These are phyloP conservation scores for Chenopodium quinoa DNA, from an alignment of 148 eudicot species.

Conservation along the genomic window DNA sequence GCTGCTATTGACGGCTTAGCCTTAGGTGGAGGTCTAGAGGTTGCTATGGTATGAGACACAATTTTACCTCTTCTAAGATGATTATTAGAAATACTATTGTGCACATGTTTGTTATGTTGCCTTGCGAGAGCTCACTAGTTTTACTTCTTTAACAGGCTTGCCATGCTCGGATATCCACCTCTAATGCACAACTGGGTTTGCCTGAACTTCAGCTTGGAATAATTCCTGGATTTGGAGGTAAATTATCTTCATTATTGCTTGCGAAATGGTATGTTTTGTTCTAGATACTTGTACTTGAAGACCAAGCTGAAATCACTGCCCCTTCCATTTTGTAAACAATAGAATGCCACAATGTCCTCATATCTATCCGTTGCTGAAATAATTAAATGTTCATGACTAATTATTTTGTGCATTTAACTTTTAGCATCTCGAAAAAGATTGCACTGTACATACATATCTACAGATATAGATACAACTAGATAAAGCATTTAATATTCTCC, in stretches of 20 bases:
- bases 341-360: neutral
- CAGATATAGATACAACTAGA: no score
- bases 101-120: neutral
- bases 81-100: neutral
- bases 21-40: slow-evolving; percentile 94
- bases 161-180: slow-evolving; percentile 89
- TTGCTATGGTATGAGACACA: slow-evolving; percentile 77
- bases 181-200: slow-evolving; percentile 86
- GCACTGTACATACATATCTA: no score
- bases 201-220: slow-evolving; percentile 97
- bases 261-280: neutral
- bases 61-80: neutral
- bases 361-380: neutral
- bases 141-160: slow-evolving; percentile 51
- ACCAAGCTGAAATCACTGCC: neutral
- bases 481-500: no score
- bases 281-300: neutral
- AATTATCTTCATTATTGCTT: neutral
- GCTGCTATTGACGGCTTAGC: slow-evolving; percentile 97
- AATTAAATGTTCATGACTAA: neutral
- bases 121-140: neutral
- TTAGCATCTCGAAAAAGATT: no score
- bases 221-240: slow-evolving; percentile 99
- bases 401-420: no score
- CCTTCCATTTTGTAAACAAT: neutral